These are phyloP conservation scores for Chlorella sp. DNA, from an alignment of 139 green algal species.

Conservation along the genomic window DNA sequence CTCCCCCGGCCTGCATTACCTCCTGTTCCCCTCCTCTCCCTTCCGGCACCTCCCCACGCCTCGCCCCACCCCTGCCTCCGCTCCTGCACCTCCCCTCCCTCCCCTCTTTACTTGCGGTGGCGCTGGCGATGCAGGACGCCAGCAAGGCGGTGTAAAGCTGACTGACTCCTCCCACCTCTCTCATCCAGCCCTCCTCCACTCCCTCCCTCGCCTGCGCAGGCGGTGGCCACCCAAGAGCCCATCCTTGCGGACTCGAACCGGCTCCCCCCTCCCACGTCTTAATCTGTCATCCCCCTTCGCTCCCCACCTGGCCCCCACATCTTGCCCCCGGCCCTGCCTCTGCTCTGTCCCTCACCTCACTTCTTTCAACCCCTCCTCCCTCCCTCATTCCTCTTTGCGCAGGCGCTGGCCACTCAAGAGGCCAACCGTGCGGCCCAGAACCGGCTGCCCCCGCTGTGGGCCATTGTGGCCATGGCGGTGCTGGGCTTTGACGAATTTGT, in stretches of 20 bases:
- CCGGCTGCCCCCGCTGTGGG: constrained; percentile 85
- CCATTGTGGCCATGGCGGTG: constrained; percentile 86
- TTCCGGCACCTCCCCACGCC: not conserved
- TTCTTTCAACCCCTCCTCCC: not conserved
- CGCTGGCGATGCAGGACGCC: no score
- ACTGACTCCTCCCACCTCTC: no score
- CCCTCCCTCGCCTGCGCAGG: constrained; percentile 42
- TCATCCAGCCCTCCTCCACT: not conserved
- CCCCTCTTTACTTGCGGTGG: no score
- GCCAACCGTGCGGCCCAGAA: constrained; percentile 79
- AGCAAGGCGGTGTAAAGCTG: no score
- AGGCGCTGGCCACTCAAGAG: constrained; percentile 78
- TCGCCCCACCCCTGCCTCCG: not conserved
- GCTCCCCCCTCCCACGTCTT: no score
- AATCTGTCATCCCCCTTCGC: no score
- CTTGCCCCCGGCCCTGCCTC: no score
- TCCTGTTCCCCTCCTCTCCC: not conserved
- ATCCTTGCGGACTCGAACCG: constrained; percentile 76
- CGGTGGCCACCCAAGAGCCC: constrained; percentile 75
- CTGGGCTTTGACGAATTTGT: constrained; percentile 95
- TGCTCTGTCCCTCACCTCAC: no score
- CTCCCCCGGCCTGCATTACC: not conserved
- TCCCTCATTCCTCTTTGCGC: not conserved
- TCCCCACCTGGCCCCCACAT: not conserved
- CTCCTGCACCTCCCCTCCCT: no score